Conservation (phyloP, 2,329 filamentous ascomycete species). For the Elsinoe australis region DNA sequence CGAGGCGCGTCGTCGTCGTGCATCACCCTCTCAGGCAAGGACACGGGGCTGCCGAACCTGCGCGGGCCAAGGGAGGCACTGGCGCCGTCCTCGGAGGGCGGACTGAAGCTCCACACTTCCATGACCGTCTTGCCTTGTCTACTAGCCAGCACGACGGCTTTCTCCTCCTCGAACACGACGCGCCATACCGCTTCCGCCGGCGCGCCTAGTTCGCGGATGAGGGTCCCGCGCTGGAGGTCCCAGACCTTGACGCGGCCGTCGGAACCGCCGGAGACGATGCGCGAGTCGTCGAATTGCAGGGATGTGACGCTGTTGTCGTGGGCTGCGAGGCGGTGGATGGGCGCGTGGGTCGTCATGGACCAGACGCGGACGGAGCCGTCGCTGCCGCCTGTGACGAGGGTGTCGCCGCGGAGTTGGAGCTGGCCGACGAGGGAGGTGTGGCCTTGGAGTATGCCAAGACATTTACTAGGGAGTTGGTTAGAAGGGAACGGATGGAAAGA, state of each 20-base stretch:
- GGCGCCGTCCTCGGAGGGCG: constrained; percentile 33
- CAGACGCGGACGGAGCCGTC: constrained; percentile 95
- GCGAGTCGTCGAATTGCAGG: constrained; percentile 90
- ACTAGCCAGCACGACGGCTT: constrained; percentile 90
- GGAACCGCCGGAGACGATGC: constrained; percentile 91
- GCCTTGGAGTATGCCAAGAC: constrained; percentile 81
- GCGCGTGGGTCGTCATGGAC: constrained; percentile 82
- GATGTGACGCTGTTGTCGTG: constrained; percentile 98
- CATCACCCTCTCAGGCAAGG: constrained; percentile 1
- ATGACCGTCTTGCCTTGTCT: constrained; percentile 82
- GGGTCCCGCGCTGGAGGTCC: constrained; percentile 84
- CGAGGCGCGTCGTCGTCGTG: not conserved
- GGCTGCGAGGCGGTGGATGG: constrained; percentile 88
- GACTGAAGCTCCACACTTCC: constrained; percentile 57
- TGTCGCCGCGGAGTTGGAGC: constrained; percentile 89
- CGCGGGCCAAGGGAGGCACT: constrained; percentile 13
- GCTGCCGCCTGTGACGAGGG: constrained; percentile 88
- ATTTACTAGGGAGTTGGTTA: constrained; percentile 7
- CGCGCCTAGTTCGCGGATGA: constrained; percentile 83
- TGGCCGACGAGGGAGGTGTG: constrained; percentile 96
- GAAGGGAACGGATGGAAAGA: constrained; percentile 18
- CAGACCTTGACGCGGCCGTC: constrained; percentile 98
- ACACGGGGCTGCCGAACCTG: constrained; percentile 2
- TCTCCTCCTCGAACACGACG: constrained; percentile 96
- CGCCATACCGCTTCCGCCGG: constrained; percentile 95